Percentiles rank a stretch among this genome's conserved stretches.
Conservation (phyloP, 176 grass and related monocot species). For the Eremochloa ophiuroides region DNA sequence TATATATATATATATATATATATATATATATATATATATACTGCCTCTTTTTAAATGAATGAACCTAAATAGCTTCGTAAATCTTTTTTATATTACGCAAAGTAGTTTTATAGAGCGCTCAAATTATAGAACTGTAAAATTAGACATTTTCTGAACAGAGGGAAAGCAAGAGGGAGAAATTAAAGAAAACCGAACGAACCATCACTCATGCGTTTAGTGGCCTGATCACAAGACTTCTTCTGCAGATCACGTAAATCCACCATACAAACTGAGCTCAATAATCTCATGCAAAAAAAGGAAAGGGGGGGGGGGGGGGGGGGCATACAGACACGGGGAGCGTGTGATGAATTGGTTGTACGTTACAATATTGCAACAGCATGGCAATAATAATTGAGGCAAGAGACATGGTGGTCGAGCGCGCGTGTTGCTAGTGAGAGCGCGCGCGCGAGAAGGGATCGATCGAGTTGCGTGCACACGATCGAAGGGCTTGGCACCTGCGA, state of each 20-base stretch:
- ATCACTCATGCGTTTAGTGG: background rate
- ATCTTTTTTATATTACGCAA: background rate
- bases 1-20: too few species aligned
- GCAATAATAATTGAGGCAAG: background rate
- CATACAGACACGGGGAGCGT: background rate
- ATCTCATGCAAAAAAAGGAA: conserved; percentile 10
- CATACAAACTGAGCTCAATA: background rate
- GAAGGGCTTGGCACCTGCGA: background rate
- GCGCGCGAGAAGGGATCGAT: background rate
- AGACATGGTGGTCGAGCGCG: background rate
- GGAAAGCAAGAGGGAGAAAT: background rate
- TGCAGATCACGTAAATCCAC: background rate
- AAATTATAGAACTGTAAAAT: background rate
- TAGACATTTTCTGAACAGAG: background rate
- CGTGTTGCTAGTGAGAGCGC: background rate
- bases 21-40: too few species aligned
- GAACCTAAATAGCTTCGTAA: too few species aligned
- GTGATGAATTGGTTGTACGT: background rate
- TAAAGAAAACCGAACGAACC: background rate
- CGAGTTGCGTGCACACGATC: background rate
- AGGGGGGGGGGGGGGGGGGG: background rate
- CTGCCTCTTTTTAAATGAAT: too few species aligned
- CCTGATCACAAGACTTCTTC: background rate
- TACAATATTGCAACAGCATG: background rate
- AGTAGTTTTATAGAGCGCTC: background rate